Percentiles rank a stretch among this genome's conserved stretches.
phyloP scores from a whole-genome alignment of 306 rosid genomes.

The Gastrolobium villosum region DNA sequence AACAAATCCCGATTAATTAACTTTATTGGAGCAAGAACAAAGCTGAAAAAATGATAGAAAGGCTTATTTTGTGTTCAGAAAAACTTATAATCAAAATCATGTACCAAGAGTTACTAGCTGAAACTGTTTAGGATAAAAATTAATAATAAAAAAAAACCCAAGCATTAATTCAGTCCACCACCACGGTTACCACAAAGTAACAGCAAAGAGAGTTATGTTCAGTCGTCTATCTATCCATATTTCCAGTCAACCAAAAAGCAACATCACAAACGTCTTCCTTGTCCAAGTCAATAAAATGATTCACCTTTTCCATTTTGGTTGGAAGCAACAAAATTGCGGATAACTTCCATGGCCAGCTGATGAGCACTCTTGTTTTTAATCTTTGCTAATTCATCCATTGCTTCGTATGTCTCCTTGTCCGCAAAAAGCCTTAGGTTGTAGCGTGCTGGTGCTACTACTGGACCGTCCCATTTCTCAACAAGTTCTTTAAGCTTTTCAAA shows the following conservation, averaged over 20 bases:
- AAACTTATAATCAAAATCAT: slow-evolving; percentile 34
- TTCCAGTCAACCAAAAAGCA: slow-evolving; percentile 34
- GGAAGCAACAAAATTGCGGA: slow-evolving; percentile 85
- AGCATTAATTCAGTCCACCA: slow-evolving; percentile 36
- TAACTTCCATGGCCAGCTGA: slow-evolving; percentile 89
- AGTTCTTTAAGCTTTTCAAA: slow-evolving; percentile 82
- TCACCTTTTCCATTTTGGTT: slow-evolving; percentile 84
- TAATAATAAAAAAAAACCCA: slow-evolving; percentile 32
- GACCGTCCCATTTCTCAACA: slow-evolving; percentile 94
- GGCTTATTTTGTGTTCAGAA: slow-evolving; percentile 36
- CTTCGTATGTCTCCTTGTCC: slow-evolving; percentile 87
- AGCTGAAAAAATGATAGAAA: slow-evolving; percentile 10
- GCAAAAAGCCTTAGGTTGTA: slow-evolving; percentile 88
- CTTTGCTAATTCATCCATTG: slow-evolving; percentile 77
- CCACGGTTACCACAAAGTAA: slow-evolving; percentile 64
- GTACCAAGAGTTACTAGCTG: slow-evolving; percentile 35
- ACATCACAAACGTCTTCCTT: slow-evolving; percentile 39
- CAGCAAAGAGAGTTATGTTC: slow-evolving; percentile 50
- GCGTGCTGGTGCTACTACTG: slow-evolving; percentile 67
- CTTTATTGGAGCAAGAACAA: slow-evolving; percentile 45
- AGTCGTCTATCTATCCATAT: slow-evolving; percentile 43
- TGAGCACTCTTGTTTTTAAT: slow-evolving; percentile 91
- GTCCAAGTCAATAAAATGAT: slow-evolving; percentile 59
- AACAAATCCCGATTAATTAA: slow-evolving; percentile 24
- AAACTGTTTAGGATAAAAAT: slow-evolving; percentile 28